Base-by-base conservation (phyloP, 164 flowering plant species). In the Nymphaea colorata region DNA sequence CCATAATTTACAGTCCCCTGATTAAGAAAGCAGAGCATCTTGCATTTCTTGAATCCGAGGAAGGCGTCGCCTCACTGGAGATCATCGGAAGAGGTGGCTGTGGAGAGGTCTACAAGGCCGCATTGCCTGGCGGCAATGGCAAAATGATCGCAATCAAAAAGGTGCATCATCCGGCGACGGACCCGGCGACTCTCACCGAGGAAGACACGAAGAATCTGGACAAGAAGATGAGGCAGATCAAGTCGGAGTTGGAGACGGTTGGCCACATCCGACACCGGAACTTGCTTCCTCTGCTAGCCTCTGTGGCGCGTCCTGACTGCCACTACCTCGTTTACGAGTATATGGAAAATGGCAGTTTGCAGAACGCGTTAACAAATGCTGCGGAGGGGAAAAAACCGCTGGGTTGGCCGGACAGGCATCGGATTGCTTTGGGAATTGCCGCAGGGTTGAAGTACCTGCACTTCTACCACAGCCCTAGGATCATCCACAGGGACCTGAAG, bases 341-440 rank as follows among this genome's bases (percentile, higher is more conserved):
- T 79, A 91, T 93, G 98, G 89, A 87, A 71, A 93, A 93, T 44
- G 98, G 97, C 2, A 93, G 98, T 76, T 74, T 93, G 45, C 91
- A 89, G 41, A 93, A 89, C 51, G n/a, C 70, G 6, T 43, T 93
- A 64, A 74, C 61, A 11, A 18, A 78, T 3, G 94, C 80, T 2
- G 47, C 79, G 0, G 74, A 59, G 0, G 98, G 97, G 11, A 70
- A 3, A 0, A 62, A 75, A 10, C 89, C 89, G 36, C 60, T 93
- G 66, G 95, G 82, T 61, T 93, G 98, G 98, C 55, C 65, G 4
- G 42, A 78, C 1, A 64, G 98, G 64, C 84, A 84, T 72, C 71
- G 68, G 57, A 84, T 88, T 42, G 96, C 95, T 1, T 0, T 85
- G 2, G 97, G 98, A 3, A 73, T 93, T 6, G 94, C 95, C 0